Conservation (phyloP, 139 green algal species). For the Volvox africanus region DNA sequence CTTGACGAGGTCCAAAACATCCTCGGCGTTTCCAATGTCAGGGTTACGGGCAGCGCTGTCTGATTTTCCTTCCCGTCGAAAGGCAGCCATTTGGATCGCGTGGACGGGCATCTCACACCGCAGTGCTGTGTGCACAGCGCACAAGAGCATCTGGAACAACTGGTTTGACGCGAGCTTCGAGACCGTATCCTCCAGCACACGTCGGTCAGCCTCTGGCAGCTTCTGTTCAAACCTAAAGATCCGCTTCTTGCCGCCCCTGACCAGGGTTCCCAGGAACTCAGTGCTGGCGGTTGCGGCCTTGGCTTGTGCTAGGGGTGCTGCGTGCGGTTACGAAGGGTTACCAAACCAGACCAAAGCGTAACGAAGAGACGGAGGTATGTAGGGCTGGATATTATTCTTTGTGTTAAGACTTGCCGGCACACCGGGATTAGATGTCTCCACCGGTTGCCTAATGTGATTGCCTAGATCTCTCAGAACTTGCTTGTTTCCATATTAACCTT, state of each 20-base stretch:
- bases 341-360: too few relatives aligned
- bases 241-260: neutral
- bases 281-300: neutral
- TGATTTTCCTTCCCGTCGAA: neutral
- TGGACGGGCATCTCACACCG: neutral
- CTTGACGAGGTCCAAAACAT: too few relatives aligned
- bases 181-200: neutral
- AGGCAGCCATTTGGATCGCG: neutral
- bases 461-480: too few relatives aligned
- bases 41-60: too few relatives aligned
- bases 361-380: too few relatives aligned
- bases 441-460: too few relatives aligned
- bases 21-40: too few relatives aligned
- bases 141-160: neutral
- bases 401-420: too few relatives aligned
- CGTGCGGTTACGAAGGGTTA: too few relatives aligned
- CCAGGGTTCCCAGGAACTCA: neutral
- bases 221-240: neutral
- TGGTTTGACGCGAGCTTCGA: neutral
- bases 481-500: too few relatives aligned
- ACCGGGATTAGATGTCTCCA: too few relatives aligned
- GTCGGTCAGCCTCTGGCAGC: neutral
- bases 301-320: neutral
- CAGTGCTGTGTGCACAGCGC: neutral
- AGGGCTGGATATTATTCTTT: too few relatives aligned